These are phyloP conservation scores for Gossypium schwendimanii DNA, from an alignment of 441 rosid genomes.

Conservation along the genomic window DNA sequence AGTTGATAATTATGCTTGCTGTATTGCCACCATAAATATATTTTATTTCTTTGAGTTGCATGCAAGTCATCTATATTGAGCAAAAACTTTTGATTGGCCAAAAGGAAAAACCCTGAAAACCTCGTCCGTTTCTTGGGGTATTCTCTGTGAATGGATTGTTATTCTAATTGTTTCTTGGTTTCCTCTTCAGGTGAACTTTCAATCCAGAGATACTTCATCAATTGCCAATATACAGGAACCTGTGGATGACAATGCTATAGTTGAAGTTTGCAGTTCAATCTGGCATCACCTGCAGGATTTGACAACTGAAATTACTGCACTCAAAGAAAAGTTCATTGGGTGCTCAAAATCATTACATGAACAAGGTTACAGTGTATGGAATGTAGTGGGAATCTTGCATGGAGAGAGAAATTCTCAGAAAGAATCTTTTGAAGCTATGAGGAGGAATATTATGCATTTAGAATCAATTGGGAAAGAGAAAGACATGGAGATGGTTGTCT, in stretches of 20 bases:
- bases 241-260: slow-evolving; percentile 34
- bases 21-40: background rate
- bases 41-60: background rate
- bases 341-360: slow-evolving; percentile 48
- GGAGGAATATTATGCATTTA: slow-evolving; percentile 31
- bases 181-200: slow-evolving; percentile 44
- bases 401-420: slow-evolving; percentile 34
- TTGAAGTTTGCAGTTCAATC: slow-evolving; percentile 40
- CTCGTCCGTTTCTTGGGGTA: background rate
- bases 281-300: slow-evolving; percentile 49
- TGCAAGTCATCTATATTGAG: background rate
- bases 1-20: background rate
- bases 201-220: slow-evolving; percentile 36
- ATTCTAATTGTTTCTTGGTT: slow-evolving; percentile 1
- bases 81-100: background rate
- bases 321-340: slow-evolving; percentile 43
- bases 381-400: slow-evolving; percentile 32
- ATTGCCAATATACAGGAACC: slow-evolving; percentile 34
- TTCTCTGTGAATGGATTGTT: slow-evolving; percentile 2
- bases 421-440: slow-evolving; percentile 39
- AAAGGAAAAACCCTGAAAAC: background rate
- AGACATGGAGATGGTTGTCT: slow-evolving; percentile 42
- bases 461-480: slow-evolving; percentile 48
- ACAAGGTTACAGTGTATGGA: slow-evolving; percentile 43
- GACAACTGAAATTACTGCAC: slow-evolving; percentile 32